These are phyloP conservation scores for Polysphondylium violaceum DNA, from an alignment of 78 protist genomes.

Conservation along the genomic window DNA sequence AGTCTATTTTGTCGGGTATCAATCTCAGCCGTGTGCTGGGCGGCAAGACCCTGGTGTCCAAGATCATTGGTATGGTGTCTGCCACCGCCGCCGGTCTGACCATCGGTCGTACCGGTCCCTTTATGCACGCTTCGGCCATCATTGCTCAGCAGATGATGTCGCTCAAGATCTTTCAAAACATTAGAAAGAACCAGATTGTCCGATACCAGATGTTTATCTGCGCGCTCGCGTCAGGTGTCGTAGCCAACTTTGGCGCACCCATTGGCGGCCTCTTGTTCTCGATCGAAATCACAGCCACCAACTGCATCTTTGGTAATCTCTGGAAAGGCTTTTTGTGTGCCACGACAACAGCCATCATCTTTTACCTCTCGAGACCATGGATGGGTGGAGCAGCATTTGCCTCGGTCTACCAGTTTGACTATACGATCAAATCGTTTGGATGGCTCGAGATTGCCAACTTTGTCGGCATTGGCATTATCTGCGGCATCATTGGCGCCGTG, in stretches of 20 bases:
- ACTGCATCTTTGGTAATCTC: conserved; percentile 76
- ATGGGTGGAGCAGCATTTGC: neutral
- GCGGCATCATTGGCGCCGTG: conserved; percentile 85
- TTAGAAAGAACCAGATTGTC: conserved; percentile 55
- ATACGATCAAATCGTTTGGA: conserved; percentile 28
- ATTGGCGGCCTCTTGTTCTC: conserved; percentile 94
- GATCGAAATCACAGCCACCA: conserved; percentile 92
- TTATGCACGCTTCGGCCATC: conserved; percentile 86
- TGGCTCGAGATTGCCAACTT: conserved; percentile 33
- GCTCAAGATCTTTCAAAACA: conserved; percentile 7
- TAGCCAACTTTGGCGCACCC: conserved; percentile 95
- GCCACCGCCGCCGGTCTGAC: conserved; percentile 88
- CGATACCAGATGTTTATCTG: conserved; percentile 78
- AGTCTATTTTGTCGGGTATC: conserved; percentile 88
- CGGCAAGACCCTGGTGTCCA: conserved; percentile 69
- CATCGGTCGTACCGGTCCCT: conserved; percentile 96
- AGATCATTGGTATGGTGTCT: conserved; percentile 73
- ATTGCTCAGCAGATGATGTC: conserved; percentile 47
- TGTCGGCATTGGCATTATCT: conserved; percentile 79
- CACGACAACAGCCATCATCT: conserved; percentile 59
- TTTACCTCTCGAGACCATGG: conserved; percentile 38
- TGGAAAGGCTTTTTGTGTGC: conserved; percentile 85
- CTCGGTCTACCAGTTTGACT: conserved; percentile 49
- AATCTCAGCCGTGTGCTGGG: conserved; percentile 54
- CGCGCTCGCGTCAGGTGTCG: conserved; percentile 91